phyloP scores from a whole-genome alignment of 352 stramenopile species.

The Phytophthora tubulina region DNA sequence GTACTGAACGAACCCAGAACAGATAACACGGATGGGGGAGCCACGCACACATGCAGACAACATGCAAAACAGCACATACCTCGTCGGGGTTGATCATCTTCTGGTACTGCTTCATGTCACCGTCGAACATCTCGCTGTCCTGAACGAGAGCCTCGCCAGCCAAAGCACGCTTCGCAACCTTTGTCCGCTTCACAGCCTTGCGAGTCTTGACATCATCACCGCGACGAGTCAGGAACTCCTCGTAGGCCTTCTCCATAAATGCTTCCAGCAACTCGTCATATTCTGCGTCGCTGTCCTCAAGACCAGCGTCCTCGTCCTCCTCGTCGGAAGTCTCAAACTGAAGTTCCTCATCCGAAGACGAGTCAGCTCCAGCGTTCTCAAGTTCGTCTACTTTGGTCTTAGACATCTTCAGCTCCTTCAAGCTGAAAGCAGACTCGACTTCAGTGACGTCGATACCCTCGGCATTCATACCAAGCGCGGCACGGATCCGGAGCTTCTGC shows the following conservation, averaged over 20 bases:
- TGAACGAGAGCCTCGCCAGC: conserved; percentile 83
- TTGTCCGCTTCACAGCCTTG: conserved; percentile 88
- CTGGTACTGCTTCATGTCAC: conserved; percentile 80
- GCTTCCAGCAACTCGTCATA: conserved; percentile 82
- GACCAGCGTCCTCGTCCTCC: conserved; percentile 45
- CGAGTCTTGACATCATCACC: conserved; percentile 85
- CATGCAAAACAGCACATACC: conserved; percentile 58
- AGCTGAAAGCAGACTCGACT: conserved; percentile 81
- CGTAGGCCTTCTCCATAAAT: conserved; percentile 90
- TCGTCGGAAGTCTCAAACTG: conserved; percentile 43
- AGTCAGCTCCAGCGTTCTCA: conserved; percentile 70
- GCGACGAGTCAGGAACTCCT: conserved; percentile 79
- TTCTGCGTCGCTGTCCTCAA: conserved; percentile 74
- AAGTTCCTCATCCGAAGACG: conserved; percentile 50
- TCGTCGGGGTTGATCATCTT: conserved; percentile 91
- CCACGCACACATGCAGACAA: conserved; percentile 38
- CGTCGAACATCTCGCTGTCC: conserved; percentile 86
- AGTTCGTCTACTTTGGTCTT: conserved; percentile 84
- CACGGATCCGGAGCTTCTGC: conserved; percentile 83
- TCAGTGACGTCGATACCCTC: conserved; percentile 87
- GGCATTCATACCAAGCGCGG: conserved; percentile 85
- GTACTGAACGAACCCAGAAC: conserved; percentile 89
- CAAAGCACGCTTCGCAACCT: conserved; percentile 85
- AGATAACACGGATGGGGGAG: conserved; percentile 92
- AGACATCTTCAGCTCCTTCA: conserved; percentile 80